Evolutionary conservation across 306 rosid genomes (phyloP), one percentile per base, ranked within the genome.

Genomic region (Quercus rubra): DNA sequence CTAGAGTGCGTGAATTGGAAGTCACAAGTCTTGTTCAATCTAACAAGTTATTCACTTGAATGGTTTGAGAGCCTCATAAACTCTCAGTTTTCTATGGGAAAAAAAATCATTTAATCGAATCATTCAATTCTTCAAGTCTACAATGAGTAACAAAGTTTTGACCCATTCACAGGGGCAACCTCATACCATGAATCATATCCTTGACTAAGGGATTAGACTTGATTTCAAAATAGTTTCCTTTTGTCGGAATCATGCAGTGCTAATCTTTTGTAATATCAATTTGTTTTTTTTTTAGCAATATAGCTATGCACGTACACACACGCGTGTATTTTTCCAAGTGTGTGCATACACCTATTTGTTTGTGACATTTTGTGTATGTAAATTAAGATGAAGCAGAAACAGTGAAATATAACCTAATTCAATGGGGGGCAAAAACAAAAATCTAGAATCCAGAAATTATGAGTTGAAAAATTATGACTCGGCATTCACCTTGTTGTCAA

Each of bases 401-500:
- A 35, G 43, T 35, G 2, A 35, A 35, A 35, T 6, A 35, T 35
- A 35, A 35, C 43, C 43, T 35, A 35, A 35, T 35, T 35, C 9
- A 35, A 6, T 6, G 43, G 2, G 43, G 43, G 2, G 7, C 38
- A 33, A 33, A 33, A 35, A 35, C 23, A 35, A 35, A 35, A 35
- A 1, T 6, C 43, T 35, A 35, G 9, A 35, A 35, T 6, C 43
- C 2, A 35, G 43, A 6, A 35, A 35, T 35, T 2, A 35, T 35
- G 43, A 6, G 43, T 35, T 35, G 43, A 35, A 35, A 35, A 35
- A 35, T 35, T 35, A 35, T 35, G 41, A 35, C 41, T 35, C 8
- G 43, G 43, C 9, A 35, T 35, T 35, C 43, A 6, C 43, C 43
- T 35, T 35, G 68, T 79, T 87, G 86, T 91, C 97, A 58, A 94